Evolutionary conservation across 495 filamentous ascomycete genomes (phyloP).

Genomic region (Penicillium herquei): DNA sequence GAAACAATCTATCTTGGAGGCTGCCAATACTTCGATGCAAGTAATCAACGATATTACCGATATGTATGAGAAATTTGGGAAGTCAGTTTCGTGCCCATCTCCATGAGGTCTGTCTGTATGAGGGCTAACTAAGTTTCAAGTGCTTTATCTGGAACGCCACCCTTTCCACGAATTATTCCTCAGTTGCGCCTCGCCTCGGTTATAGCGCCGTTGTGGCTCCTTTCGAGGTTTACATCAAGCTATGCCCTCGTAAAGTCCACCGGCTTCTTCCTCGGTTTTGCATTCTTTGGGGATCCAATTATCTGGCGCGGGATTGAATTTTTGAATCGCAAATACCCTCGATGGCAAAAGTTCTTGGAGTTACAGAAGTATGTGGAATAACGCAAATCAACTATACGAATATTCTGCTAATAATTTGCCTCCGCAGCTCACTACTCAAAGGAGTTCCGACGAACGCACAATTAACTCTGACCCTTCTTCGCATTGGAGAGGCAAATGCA

Average conservation of each 20-base stretch:
- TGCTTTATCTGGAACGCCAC: conserved; percentile 70
- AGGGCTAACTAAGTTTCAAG: conserved; percentile 12
- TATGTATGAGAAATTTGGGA: conserved; percentile 76
- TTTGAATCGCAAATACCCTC: conserved; percentile 64
- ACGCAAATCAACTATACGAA: too few species aligned
- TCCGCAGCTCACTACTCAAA: conserved; percentile 65
- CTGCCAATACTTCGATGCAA: conserved; percentile 74
- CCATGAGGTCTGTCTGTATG: too few species aligned
- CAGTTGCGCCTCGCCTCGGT: conserved; percentile 62
- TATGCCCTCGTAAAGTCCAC: conserved; percentile 68
- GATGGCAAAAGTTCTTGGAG: conserved; percentile 76
- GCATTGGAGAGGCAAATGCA: conserved; percentile 78
- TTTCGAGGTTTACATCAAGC: conserved; percentile 60
- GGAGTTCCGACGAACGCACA: conserved; percentile 86
- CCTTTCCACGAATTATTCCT: conserved; percentile 63
- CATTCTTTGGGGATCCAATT: conserved; percentile 79
- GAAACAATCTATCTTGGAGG: conserved; percentile 72
- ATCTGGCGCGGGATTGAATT: conserved; percentile 57
- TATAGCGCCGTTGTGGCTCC: conserved; percentile 55
- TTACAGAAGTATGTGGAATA: conserved; percentile 54
- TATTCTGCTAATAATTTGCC: not conserved
- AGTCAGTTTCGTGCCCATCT: conserved; percentile 44
- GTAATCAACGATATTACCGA: conserved; percentile 70
- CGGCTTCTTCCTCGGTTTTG: conserved; percentile 63
- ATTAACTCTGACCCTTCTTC: conserved; percentile 77